Base-by-base conservation (phyloP, 2,329 filamentous ascomycete genomes). In the Aspergillus pseudonomiae region DNA sequence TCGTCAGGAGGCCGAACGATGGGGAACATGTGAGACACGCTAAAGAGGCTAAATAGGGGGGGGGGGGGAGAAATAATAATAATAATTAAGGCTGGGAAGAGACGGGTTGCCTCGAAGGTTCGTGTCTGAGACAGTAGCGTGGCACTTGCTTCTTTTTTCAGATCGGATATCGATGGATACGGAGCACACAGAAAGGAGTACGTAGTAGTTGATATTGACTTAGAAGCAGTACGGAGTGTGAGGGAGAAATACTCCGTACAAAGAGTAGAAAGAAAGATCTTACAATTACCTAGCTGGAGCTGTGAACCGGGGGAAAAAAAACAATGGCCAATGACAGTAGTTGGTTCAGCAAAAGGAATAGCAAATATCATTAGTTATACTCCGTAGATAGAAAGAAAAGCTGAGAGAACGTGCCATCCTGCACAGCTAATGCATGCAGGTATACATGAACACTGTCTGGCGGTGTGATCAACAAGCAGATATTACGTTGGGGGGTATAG, bases 51-150 rank as follows among this genome's bases (percentile, higher is more conserved):
- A 55, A 55, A 39, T 24, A 54, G 48, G 36, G 36, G 36, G 36
- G 19, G 34, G 9, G 36, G 5, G 36, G 16, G 36, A 46, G 14
- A 24, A 28, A 16, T 19, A 39, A 48, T 32, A 50, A 41, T 19
- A 39, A 28, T 26, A 55, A 16, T 16, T 19, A 32, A 21, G 21
- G 28, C 9, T 26, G 6, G 39, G 39, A 50, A 45, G 28, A 19
- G 46, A 50, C 46, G 26, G 26, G 46, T 30, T 30, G 46, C 28
- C 16, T 24, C 16, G 41, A 61, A 64, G 53, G 58, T 63, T 67
- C 21, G 52, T 19, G 55, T 61, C 60, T 65, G 67, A 68, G 62
- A 67, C 67, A 63, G 26, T 67, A 63, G 65, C 67, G 65, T 62
- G 63, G 63, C 39, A 50, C 26, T 57, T 46, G 12, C 19, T 55